phyloP scores from a whole-genome alignment of 2,329 filamentous ascomycete genomes.

The Phialocephala subalpina region DNA sequence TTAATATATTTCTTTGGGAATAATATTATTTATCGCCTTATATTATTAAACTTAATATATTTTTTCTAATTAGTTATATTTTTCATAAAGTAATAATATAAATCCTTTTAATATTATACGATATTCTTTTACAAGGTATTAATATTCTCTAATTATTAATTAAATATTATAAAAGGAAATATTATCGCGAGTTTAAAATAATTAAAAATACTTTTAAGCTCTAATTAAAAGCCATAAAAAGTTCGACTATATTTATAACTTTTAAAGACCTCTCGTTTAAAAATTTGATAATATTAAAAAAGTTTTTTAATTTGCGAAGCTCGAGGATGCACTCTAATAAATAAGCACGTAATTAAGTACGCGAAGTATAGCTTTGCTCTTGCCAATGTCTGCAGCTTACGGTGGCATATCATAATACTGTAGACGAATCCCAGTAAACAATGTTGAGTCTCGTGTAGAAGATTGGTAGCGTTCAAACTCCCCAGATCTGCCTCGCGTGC shows the following conservation, averaged over 20 bases:
- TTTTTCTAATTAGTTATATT: not conserved
- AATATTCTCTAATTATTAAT: slow-evolving; percentile 38
- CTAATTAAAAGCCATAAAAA: slow-evolving; percentile 47
- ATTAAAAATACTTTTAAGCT: slow-evolving; percentile 43
- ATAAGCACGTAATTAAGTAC: not conserved
- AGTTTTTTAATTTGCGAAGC: not conserved
- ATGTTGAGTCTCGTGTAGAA: too few relatives aligned
- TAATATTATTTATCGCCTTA: slow-evolving; percentile 25
- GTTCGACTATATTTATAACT: slow-evolving; percentile 37
- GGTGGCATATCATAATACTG: too few relatives aligned
- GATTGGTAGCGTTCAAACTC: too few relatives aligned
- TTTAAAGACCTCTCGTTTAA: not conserved
- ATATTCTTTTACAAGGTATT: slow-evolving; percentile 39
- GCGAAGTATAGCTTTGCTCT: not conserved
- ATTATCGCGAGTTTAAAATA: slow-evolving; percentile 46
- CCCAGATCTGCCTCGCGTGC: too few relatives aligned
- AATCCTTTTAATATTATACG: slow-evolving; percentile 41
- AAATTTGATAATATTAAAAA: not conserved
- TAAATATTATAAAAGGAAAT: slow-evolving; percentile 44
- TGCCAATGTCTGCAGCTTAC: not conserved
- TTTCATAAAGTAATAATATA: slow-evolving; percentile 38
- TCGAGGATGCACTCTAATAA: not conserved
- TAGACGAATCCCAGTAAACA: too few relatives aligned
- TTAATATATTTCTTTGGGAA: slow-evolving; percentile 3
- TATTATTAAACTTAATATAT: not conserved